Conservation (phyloP, 2,329 filamentous ascomycete species). For the Xylariomycetidae sp. region DNA sequence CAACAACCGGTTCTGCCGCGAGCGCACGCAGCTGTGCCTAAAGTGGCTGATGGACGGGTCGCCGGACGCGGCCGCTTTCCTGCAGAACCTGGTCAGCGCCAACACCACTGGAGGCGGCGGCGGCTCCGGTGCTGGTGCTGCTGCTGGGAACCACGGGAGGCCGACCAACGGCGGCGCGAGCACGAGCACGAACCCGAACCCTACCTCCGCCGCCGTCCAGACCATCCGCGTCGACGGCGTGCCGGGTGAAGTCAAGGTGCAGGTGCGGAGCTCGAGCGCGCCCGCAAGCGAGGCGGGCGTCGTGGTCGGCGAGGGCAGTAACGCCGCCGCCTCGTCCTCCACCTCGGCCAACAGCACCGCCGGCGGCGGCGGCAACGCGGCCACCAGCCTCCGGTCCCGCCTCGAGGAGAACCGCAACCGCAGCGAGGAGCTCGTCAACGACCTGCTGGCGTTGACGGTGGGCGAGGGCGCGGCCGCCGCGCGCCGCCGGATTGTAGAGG, state of each 20-base stretch:
- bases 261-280: constrained; percentile 35
- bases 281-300: constrained; percentile 16
- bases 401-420: constrained; percentile 23
- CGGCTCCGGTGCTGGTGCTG: constrained; percentile 31
- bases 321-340: not conserved
- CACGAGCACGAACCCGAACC: too few species aligned
- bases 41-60: constrained; percentile 76
- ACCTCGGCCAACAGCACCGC: not conserved
- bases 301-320: constrained; percentile 6
- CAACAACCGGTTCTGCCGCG: constrained; percentile 89
- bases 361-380: constrained; percentile 6
- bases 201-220: constrained; percentile 31
- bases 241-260: constrained; percentile 49
- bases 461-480: constrained; percentile 15
- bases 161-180: constrained; percentile 25
- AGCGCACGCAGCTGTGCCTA: constrained; percentile 83
- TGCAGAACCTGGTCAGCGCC: constrained; percentile 53
- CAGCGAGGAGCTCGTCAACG: constrained; percentile 27
- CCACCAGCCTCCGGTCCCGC: constrained; percentile 11
- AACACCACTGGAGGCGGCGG: constrained; percentile 14
- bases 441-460: constrained; percentile 23
- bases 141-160: constrained; percentile 5
- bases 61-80: constrained; percentile 64
- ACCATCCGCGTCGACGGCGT: constrained; percentile 50
- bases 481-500: constrained; percentile 8